These are phyloP conservation scores for Talaromyces piceae DNA, from an alignment of 2,329 filamentous ascomycete genomes.

Conservation along the genomic window DNA sequence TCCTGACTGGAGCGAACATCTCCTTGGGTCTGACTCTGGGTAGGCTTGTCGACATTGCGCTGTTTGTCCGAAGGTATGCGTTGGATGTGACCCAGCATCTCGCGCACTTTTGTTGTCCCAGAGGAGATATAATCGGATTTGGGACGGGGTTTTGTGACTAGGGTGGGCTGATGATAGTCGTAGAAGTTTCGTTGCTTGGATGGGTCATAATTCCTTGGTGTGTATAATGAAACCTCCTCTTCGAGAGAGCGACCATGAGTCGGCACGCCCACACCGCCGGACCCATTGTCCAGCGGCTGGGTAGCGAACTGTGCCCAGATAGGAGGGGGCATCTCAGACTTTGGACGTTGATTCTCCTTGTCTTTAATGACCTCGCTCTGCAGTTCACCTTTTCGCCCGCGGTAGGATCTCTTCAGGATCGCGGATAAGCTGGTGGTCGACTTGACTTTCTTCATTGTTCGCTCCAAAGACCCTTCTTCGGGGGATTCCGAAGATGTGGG, in stretches of 20 bases:
- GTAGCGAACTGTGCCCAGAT: slow-evolving; percentile 71
- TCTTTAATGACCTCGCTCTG: slow-evolving; percentile 52
- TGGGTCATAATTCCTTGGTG: slow-evolving; percentile 52
- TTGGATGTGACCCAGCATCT: slow-evolving; percentile 23
- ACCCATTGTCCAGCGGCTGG: slow-evolving; percentile 25
- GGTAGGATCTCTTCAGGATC: slow-evolving; percentile 67
- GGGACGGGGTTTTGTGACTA: slow-evolving; percentile 41
- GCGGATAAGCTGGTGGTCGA: slow-evolving; percentile 75
- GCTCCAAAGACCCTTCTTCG: slow-evolving; percentile 25
- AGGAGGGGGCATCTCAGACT: slow-evolving; percentile 52
- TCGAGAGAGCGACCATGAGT: slow-evolving; percentile 40
- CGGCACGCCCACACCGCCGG: slow-evolving; percentile 36
- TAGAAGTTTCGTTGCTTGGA: slow-evolving; percentile 57
- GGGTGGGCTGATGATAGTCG: slow-evolving; percentile 42
- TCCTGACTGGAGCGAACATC: slow-evolving; percentile 26
- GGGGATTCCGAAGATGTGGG: slow-evolving; percentile 14
- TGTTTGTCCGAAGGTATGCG: slow-evolving; percentile 20
- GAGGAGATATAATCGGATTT: slow-evolving; percentile 44
- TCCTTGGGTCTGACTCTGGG: slow-evolving; percentile 24
- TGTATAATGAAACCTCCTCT: slow-evolving; percentile 53
- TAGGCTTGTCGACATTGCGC: slow-evolving; percentile 11
- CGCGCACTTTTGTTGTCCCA: slow-evolving; percentile 34
- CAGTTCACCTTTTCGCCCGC: slow-evolving; percentile 55
- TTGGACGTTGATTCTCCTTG: slow-evolving; percentile 74
- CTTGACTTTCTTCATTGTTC: slow-evolving; percentile 63